Evolutionary conservation across 306 rosid species (phyloP).

Genomic region (Canavalia gladiata): DNA sequence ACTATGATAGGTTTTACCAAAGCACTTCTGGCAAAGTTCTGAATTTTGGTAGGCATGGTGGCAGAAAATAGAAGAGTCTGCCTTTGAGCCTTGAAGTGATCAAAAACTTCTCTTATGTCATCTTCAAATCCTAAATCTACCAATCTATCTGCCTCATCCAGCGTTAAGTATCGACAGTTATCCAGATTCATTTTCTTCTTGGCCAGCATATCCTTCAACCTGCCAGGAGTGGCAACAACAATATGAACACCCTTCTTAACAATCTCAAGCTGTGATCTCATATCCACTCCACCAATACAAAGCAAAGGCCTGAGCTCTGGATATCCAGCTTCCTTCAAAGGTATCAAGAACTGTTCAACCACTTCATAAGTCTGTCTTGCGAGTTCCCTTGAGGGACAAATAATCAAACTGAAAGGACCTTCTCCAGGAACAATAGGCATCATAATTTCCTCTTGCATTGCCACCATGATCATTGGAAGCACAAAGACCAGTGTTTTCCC

Average conservation of each 20-base stretch:
- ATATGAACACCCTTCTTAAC: conserved; percentile 96
- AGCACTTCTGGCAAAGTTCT: conserved; percentile 89
- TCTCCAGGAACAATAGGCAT: conserved; percentile 93
- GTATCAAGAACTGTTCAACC: conserved; percentile 74
- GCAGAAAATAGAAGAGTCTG: conserved; percentile 93
- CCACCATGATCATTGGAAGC: conserved; percentile 92
- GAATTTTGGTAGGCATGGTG: conserved; percentile 95
- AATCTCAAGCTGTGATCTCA: conserved; percentile 83
- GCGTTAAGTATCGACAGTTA: conserved; percentile 84
- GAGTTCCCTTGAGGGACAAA: conserved; percentile 94
- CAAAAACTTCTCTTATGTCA: conserved; percentile 88
- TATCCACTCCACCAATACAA: conserved; percentile 96
- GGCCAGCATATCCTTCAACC: conserved; percentile 95
- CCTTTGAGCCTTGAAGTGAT: conserved; percentile 92
- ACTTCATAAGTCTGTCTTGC: conserved; percentile 98
- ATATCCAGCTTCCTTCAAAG: conserved; percentile 89
- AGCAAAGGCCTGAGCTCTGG: conserved; percentile 92
- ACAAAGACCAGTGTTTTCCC: conserved; percentile 94
- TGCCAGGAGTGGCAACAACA: conserved; percentile 96
- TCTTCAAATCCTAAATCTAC: conserved; percentile 97
- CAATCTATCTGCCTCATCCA: conserved; percentile 95
- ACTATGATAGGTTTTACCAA: conserved; percentile 76
- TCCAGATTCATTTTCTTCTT: conserved; percentile 95
- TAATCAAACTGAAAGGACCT: conserved; percentile 86
- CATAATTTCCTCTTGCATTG: conserved; percentile 93